Evolutionary conservation across 495 filamentous ascomycete species (phyloP), one percentile per base, ranked within the genome.

Genomic region (Aspergillus conjunctus): DNA sequence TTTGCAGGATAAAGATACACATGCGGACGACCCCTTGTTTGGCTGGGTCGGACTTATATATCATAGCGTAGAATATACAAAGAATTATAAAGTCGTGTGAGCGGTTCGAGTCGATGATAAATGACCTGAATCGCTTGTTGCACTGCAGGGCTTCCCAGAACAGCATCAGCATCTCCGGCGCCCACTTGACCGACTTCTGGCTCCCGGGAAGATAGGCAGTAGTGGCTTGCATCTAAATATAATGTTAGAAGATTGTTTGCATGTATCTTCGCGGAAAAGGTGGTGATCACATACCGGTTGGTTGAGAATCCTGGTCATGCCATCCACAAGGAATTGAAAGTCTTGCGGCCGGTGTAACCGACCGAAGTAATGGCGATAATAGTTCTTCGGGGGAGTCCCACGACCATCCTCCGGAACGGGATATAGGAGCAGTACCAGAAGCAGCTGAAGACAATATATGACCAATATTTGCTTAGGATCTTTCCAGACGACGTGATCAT

Each of bases 141-240:
- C 93, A 97, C 72, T 99, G 94, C 30, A 96, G 83, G 8, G 90
- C 84, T 75, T 99, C 94, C 94, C 94, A 99, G 71, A 97, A 99
- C 3, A 99, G 83, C 82, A 98, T 92, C 39, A 98, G 85, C 79
- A 96, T 97, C 73, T 99, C 94, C 8, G 95, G 92, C 2, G 92
- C 91, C 82, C 93, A 97, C 73, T 89, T 91, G 58, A 92, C 75
- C 0, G 88, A 83, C 56, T 86, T 83, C 65, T 96, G 91, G 50
- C 88, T 90, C 6, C 93, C 92, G 2, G 94, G 93, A 8, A 98
- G 85, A 71, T 96, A 98, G 0, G 93, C 92, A 3, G 82, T 83
- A 22, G 90, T 92, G 15, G 89, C 88, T 77, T 96, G 90, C 60
- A 98, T 86, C 84, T 89, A 26, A 26, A 5, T 2, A 2, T 26